These are phyloP conservation scores for Adansonia grandidieri DNA, from an alignment of 441 rosid species.

Conservation along the genomic window DNA sequence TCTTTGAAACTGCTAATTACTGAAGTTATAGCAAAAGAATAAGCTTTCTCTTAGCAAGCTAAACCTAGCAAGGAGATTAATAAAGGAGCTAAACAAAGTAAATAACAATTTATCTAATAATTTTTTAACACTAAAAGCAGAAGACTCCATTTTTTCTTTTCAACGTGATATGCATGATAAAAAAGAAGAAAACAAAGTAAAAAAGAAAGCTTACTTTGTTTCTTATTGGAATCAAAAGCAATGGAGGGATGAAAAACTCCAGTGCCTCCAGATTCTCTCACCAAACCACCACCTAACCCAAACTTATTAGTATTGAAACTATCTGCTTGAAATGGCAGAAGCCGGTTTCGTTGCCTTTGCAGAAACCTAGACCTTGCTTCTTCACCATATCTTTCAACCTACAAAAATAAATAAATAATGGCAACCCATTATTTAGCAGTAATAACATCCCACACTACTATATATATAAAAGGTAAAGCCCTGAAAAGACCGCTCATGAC, in stretches of 20 bases:
- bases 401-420: not conserved
- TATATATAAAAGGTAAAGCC: conserved; percentile 19
- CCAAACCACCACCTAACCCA: conserved; percentile 30
- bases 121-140: not conserved
- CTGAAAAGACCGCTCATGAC: conserved; percentile 28
- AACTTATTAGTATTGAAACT: conserved; percentile 9
- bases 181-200: not conserved
- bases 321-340: conserved; percentile 30
- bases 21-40: not conserved
- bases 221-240: conserved; percentile 26
- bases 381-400: conserved; percentile 38
- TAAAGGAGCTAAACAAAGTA: not conserved
- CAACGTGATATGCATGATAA: not conserved
- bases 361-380: conserved; percentile 30
- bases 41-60: not conserved
- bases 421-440: conserved; percentile 6
- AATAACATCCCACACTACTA: conserved; percentile 25
- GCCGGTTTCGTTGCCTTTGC: conserved; percentile 36
- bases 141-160: not conserved
- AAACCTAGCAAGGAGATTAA: not conserved
- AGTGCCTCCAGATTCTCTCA: conserved; percentile 52
- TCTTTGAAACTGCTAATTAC: not conserved
- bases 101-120: not conserved
- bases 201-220: conserved; percentile 35
- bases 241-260: conserved; percentile 54